A percentile compares a stretch with the other conserved stretches of the same genome.
These are phyloP conservation scores for Fusarium sp. DNA, from an alignment of 2,329 filamentous ascomycete species.

Conservation along the genomic window DNA sequence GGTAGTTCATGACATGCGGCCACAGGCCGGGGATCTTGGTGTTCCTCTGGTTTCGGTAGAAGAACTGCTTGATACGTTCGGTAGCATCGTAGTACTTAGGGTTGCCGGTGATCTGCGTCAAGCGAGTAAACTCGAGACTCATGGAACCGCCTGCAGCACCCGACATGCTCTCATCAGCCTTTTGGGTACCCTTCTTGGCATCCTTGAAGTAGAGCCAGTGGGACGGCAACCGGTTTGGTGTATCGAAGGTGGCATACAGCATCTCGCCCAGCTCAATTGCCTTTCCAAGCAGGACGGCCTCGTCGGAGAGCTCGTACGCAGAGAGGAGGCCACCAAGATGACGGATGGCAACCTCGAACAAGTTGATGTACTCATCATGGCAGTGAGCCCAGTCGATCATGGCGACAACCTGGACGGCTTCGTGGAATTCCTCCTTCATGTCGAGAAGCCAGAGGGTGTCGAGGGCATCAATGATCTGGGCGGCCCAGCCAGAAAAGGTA, in stretches of 20 bases:
- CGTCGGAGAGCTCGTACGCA: slow-evolving; percentile 64
- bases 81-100: slow-evolving; percentile 82
- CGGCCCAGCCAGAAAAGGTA: slow-evolving; percentile 66
- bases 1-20: slow-evolving; percentile 74
- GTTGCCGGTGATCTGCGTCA: slow-evolving; percentile 79
- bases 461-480: slow-evolving; percentile 69
- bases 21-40: slow-evolving; percentile 80
- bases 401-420: slow-evolving; percentile 61
- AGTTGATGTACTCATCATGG: slow-evolving; percentile 59
- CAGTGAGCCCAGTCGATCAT: slow-evolving; percentile 68
- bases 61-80: slow-evolving; percentile 77
- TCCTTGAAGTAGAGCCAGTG: slow-evolving; percentile 59
- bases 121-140: slow-evolving; percentile 78
- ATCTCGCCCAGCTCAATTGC: slow-evolving; percentile 66
- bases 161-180: slow-evolving; percentile 52
- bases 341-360: slow-evolving; percentile 74
- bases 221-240: slow-evolving; percentile 64
- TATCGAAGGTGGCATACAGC: slow-evolving; percentile 66
- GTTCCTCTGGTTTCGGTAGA: slow-evolving; percentile 72
- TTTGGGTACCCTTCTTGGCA: slow-evolving; percentile 54
- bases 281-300: slow-evolving; percentile 61
- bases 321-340: slow-evolving; percentile 65
- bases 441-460: slow-evolving; percentile 72
- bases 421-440: slow-evolving; percentile 65
- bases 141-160: slow-evolving; percentile 71